phyloP scores from a whole-genome alignment of 768 basidiomycete species.

The Leccinum variicolor region DNA sequence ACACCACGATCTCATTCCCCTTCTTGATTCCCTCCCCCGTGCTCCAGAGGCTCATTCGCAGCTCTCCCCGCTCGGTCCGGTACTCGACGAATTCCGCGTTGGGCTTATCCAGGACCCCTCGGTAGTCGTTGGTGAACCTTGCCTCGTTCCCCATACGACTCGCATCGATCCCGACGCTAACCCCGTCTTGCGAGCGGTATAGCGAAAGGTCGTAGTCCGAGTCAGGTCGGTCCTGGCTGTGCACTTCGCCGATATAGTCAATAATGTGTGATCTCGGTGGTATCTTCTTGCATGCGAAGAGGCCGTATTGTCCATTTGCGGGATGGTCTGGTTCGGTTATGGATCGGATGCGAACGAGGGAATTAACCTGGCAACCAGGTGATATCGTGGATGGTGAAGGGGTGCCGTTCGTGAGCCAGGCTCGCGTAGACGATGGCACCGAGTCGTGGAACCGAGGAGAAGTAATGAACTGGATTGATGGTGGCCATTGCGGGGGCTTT shows the following conservation, averaged over 20 bases:
- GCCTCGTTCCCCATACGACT: constrained; percentile 77
- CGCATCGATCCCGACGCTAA: constrained; percentile 79
- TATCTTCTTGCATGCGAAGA: constrained; percentile 77
- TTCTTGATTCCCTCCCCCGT: constrained; percentile 57
- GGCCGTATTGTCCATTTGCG: constrained; percentile 71
- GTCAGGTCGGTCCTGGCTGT: constrained; percentile 65
- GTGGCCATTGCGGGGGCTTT: constrained; percentile 49
- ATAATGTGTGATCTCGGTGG: constrained; percentile 63
- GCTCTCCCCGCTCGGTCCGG: constrained; percentile 51
- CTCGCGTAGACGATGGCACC: constrained; percentile 42
- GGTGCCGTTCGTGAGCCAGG: constrained; percentile 34
- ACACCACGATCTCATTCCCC: constrained; percentile 83
- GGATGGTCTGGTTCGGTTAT: constrained; percentile 65
- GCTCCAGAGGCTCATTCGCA: constrained; percentile 78
- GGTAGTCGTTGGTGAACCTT: constrained; percentile 88
- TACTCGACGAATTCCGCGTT: constrained; percentile 70
- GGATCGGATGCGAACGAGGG: constrained; percentile 51
- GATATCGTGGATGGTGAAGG: background rate
- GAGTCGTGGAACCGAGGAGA: constrained; percentile 55
- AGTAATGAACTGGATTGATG: constrained; percentile 51
- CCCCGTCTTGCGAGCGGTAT: constrained; percentile 51
- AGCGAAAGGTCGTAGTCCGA: constrained; percentile 91
- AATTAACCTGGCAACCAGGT: constrained; percentile 12
- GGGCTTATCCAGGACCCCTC: constrained; percentile 65
- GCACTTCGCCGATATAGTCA: constrained; percentile 83